A percentile compares a stretch with the other conserved stretches of the same genome.
phyloP scores from a whole-genome alignment of 2,329 filamentous ascomycete species.

The Hirsutella thompsonii region DNA sequence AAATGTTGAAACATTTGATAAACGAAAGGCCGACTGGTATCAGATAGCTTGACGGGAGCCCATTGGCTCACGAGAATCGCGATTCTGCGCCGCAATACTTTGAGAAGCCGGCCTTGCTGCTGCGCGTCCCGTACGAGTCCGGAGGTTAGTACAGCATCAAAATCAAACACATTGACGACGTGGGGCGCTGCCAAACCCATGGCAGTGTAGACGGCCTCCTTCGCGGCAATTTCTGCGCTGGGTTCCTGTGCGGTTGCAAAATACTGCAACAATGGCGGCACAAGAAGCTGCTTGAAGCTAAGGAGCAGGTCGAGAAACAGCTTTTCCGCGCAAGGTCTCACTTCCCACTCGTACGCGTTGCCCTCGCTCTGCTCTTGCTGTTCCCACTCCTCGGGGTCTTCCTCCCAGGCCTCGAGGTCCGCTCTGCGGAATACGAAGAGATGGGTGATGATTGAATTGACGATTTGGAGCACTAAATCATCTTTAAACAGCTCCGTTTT shows the following conservation, averaged over 20 bases:
- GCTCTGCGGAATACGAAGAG: conserved; percentile 78
- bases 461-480: conserved; percentile 66
- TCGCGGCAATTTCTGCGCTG: conserved; percentile 58
- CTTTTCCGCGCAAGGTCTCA: conserved; percentile 86
- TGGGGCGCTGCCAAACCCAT: conserved; percentile 76
- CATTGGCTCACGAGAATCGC: conserved; percentile 84
- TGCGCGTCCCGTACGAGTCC: conserved; percentile 73
- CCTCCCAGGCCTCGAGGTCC: conserved; percentile 85
- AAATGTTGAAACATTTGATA: conserved; percentile 87
- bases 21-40: conserved; percentile 56
- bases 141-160: conserved; percentile 63
- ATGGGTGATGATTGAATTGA: conserved; percentile 72
- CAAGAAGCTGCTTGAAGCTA: conserved; percentile 73
- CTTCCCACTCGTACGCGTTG: conserved; percentile 82
- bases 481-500: conserved; percentile 64
- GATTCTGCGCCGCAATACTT: conserved; percentile 74
- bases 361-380: conserved; percentile 73
- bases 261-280: conserved; percentile 67
- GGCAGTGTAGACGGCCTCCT: conserved; percentile 90
- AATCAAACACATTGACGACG: conserved; percentile 63
- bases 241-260: conserved; percentile 66
- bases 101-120: conserved; percentile 46
- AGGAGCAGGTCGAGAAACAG: conserved; percentile 84
- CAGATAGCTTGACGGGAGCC: conserved; percentile 65
- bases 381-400: conserved; percentile 94